Conservation (phyloP, 257 asterid genomes). For the Lithospermum erythrorhizon region DNA sequence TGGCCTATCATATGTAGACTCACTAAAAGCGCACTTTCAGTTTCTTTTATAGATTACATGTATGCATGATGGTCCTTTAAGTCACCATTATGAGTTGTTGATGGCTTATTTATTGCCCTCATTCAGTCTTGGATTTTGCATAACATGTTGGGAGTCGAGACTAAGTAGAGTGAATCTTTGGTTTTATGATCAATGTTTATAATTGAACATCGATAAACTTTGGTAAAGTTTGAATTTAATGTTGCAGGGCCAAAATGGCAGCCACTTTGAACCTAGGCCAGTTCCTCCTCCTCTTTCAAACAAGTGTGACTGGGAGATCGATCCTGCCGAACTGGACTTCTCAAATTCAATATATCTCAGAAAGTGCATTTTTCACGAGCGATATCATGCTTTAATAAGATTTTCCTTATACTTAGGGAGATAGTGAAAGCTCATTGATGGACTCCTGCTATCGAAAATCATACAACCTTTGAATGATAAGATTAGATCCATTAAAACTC, state of each 20-base stretch:
- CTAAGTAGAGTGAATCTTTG: too few relatives aligned
- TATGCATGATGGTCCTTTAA: too few relatives aligned
- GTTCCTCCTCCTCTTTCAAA: conserved; percentile 69
- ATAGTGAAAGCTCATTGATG: conserved; percentile 63
- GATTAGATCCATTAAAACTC: too few relatives aligned
- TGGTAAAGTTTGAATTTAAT: not conserved
- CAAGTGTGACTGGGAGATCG: conserved; percentile 83
- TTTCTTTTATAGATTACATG: too few relatives aligned
- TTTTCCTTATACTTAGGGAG: conserved; percentile 49
- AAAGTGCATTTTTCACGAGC: conserved; percentile 21
- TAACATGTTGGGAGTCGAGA: too few relatives aligned
- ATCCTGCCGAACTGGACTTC: conserved; percentile 63
- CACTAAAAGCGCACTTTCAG: too few relatives aligned
- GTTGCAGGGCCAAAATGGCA: conserved; percentile 71
- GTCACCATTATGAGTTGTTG: too few relatives aligned
- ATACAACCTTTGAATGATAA: too few relatives aligned
- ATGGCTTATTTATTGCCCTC: too few relatives aligned
- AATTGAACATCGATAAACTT: too few relatives aligned
- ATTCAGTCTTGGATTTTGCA: too few relatives aligned
- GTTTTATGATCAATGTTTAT: too few relatives aligned
- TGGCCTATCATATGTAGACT: conserved; percentile 28
- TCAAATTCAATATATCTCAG: conserved; percentile 45
- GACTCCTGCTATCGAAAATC: conserved; percentile 67
- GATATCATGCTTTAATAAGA: not conserved
- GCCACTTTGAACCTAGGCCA: conserved; percentile 72